Evolutionary conservation across 176 grass and related monocot species (phyloP).

Genomic region (Carex scoparia): DNA sequence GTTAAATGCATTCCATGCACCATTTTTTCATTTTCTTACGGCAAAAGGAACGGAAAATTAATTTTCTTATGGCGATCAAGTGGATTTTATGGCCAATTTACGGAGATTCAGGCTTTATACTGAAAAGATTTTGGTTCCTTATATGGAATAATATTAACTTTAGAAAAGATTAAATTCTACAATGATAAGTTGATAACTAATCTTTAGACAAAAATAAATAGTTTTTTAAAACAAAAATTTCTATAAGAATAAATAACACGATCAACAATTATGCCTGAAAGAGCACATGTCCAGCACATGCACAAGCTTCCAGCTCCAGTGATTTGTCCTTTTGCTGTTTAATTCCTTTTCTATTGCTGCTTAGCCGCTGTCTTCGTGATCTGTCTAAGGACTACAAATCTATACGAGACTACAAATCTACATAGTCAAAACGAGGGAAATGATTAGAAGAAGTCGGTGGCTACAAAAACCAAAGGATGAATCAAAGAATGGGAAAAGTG

Average conservation of each 20-base stretch:
- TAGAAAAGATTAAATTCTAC: no score
- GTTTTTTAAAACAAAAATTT: no score
- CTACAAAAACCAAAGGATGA: constrained; percentile 4
- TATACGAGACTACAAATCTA: not conserved
- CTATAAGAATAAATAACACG: no score
- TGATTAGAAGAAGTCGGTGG: not conserved
- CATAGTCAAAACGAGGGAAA: not conserved
- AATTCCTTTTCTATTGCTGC: not conserved
- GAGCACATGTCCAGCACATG: constrained; percentile 24
- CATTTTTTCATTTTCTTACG: not conserved
- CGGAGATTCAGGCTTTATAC: not conserved
- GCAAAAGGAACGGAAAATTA: not conserved
- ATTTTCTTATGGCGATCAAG: not conserved
- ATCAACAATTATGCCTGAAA: constrained; percentile 3
- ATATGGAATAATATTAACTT: no score
- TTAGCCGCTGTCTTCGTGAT: not conserved
- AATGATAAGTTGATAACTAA: no score
- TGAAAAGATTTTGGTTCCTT: no score
- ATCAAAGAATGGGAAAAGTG: constrained; percentile 11
- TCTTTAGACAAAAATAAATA: no score
- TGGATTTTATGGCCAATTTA: not conserved
- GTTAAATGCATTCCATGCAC: not conserved
- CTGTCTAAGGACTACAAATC: not conserved
- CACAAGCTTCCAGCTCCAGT: not conserved
- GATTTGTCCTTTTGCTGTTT: constrained; percentile 6